Conservation (phyloP, 306 rosid genomes). For the Lathyrus tuberosus region DNA sequence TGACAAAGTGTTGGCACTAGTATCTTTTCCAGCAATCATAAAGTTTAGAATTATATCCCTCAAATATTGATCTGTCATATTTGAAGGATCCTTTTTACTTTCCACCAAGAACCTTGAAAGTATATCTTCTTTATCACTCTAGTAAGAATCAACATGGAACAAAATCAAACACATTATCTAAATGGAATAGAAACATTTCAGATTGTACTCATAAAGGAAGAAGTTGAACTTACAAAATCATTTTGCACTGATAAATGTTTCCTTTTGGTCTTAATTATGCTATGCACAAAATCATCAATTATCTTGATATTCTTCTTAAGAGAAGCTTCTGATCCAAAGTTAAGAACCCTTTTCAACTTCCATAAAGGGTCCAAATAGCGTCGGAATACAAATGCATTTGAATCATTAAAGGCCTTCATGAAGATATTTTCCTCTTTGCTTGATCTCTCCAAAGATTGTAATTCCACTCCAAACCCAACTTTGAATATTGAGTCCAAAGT, state of each 20-base stretch:
- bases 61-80: constrained; percentile 64
- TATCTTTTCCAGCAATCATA: constrained; percentile 78
- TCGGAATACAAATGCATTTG: constrained; percentile 61
- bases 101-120: constrained; percentile 80
- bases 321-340: constrained; percentile 68
- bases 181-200: background rate
- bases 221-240: constrained; percentile 51
- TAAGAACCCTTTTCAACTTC: constrained; percentile 64
- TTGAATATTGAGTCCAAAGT: constrained; percentile 79
- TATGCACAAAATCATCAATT: constrained; percentile 57
- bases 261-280: constrained; percentile 55
- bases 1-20: constrained; percentile 69
- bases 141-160: background rate
- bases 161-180: background rate
- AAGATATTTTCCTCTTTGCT: constrained; percentile 57
- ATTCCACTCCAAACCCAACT: constrained; percentile 84
- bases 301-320: constrained; percentile 55
- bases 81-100: constrained; percentile 62
- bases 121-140: constrained; percentile 71
- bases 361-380: constrained; percentile 77
- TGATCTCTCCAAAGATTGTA: constrained; percentile 68
- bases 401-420: constrained; percentile 75
- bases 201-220: background rate
- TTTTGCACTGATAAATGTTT: constrained; percentile 34
- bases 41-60: constrained; percentile 75